Evolutionary conservation across 1,139 yeast genomes (phyloP).

Genomic region (Meyerozyma sp.): DNA sequence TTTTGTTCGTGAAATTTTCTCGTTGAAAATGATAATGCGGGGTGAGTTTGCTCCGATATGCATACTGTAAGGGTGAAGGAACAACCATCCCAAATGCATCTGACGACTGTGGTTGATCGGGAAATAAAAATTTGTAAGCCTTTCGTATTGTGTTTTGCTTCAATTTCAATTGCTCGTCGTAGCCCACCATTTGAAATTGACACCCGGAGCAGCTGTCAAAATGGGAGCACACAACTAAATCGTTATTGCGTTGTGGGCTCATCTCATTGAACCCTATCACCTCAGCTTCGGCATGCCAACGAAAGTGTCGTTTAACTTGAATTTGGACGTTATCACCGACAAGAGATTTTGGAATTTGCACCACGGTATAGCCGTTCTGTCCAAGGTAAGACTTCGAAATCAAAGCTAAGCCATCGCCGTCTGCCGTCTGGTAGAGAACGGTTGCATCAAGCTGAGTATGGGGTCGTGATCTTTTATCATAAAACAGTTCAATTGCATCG

Average conservation of each 20-base stretch:
- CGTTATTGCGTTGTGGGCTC: constrained; percentile 18
- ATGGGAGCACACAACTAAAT: constrained; percentile 52
- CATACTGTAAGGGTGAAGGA: constrained; percentile 29
- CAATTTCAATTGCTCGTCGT: constrained; percentile 31
- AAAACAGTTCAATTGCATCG: background rate
- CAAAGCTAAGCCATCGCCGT: constrained; percentile 37
- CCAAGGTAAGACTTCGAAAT: constrained; percentile 17
- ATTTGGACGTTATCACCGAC: constrained; percentile 34
- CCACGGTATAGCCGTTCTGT: constrained; percentile 17
- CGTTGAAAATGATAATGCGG: constrained; percentile 25
- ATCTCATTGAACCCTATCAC: constrained; percentile 14
- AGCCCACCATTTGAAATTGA: constrained; percentile 39
- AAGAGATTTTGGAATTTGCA: constrained; percentile 34
- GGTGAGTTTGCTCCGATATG: constrained; percentile 33
- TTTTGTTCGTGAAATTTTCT: constrained; percentile 2
- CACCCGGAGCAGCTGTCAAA: constrained; percentile 66
- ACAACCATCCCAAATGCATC: constrained; percentile 11
- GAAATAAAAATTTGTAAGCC: constrained; percentile 33
- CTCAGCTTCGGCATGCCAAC: constrained; percentile 26
- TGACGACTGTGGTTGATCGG: constrained; percentile 14
- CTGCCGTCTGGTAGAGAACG: constrained; percentile 24
- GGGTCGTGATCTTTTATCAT: background rate
- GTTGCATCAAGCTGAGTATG: constrained; percentile 11
- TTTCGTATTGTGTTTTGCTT: constrained; percentile 26
- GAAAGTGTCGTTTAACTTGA: constrained; percentile 24